phyloP scores from a whole-genome alignment of 2,329 filamentous ascomycete genomes.

The Alternaria sp. region DNA sequence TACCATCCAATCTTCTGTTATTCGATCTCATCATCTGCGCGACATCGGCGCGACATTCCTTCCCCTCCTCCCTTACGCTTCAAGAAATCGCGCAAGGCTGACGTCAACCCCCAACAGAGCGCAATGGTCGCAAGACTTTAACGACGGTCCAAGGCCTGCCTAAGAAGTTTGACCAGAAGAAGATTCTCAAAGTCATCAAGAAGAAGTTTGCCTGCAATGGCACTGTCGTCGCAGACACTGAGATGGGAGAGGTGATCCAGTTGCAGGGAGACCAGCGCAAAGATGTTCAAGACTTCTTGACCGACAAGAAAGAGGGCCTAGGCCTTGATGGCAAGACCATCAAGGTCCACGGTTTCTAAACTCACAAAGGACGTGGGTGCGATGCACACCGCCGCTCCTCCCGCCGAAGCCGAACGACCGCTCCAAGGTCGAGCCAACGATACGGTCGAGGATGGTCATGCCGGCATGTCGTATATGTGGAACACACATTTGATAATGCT shows the following conservation, averaged over 20 bases:
- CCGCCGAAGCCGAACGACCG: constrained; percentile 11
- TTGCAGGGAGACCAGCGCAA: constrained; percentile 99
- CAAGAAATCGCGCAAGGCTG: constrained; percentile 46
- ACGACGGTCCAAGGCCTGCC: constrained; percentile 98
- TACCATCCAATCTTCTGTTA: constrained; percentile 51
- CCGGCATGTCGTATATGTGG: constrained; percentile 12
- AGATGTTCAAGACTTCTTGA: constrained; percentile 96
- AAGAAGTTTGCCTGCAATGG: constrained; percentile 99
- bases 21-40: background rate
- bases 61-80: background rate
- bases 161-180: constrained; percentile 99
- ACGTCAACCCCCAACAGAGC: constrained; percentile 70
- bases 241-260: constrained; percentile 99
- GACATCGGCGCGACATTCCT: background rate
- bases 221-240: constrained; percentile 93
- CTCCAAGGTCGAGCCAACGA: constrained; percentile 16
- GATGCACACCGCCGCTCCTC: constrained; percentile 18
- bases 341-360: constrained; percentile 69
- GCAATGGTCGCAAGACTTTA: constrained; percentile 99
- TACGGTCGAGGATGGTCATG: constrained; percentile 11
- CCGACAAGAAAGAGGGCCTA: constrained; percentile 92
- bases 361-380: constrained; percentile 11
- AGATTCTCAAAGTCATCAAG: constrained; percentile 99
- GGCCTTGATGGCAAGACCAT: constrained; percentile 96
- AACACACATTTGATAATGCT: constrained; percentile 19